Conservation (phyloP, 1,284 basidiomycete genomes). For the Rhodotorula sp. region DNA sequence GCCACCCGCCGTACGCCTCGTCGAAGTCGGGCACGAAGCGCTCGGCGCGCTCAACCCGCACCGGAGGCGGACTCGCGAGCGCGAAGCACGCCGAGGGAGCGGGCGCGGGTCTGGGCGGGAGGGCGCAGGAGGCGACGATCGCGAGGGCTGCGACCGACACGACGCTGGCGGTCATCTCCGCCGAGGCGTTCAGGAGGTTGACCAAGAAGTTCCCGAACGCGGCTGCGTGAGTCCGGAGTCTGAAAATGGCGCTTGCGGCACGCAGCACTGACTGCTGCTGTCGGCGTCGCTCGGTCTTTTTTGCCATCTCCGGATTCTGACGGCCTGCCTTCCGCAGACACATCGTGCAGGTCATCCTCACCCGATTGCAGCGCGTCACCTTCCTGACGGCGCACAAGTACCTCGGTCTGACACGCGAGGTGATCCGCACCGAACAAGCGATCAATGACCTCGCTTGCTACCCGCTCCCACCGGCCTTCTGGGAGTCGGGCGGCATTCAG, state of each 20-base stretch:
- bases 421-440: conserved; percentile 91
- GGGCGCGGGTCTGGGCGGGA: not conserved
- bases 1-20: not conserved
- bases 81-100: not conserved
- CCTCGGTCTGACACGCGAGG: conserved; percentile 90
- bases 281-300: too few species aligned
- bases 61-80: not conserved
- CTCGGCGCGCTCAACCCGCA: not conserved
- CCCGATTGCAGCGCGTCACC: conserved; percentile 93
- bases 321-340: conserved; percentile 53
- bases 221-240: conserved; percentile 59
- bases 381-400: conserved; percentile 94
- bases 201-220: conserved; percentile 97
- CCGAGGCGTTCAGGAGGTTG: conserved; percentile 85
- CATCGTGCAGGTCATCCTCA: conserved; percentile 96
- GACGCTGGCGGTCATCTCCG: conserved; percentile 96
- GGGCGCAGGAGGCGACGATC: conserved; percentile 55
- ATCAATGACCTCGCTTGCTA: conserved; percentile 97
- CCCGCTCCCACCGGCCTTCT: conserved; percentile 86
- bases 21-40: not conserved
- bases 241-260: not conserved
- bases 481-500: conserved; percentile 89
- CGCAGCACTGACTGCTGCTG: not conserved
- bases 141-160: conserved; percentile 91
- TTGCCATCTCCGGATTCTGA: not conserved